Base-by-base conservation (phyloP, 2,329 filamentous ascomycete species). In the Bipolaris zeicola region DNA sequence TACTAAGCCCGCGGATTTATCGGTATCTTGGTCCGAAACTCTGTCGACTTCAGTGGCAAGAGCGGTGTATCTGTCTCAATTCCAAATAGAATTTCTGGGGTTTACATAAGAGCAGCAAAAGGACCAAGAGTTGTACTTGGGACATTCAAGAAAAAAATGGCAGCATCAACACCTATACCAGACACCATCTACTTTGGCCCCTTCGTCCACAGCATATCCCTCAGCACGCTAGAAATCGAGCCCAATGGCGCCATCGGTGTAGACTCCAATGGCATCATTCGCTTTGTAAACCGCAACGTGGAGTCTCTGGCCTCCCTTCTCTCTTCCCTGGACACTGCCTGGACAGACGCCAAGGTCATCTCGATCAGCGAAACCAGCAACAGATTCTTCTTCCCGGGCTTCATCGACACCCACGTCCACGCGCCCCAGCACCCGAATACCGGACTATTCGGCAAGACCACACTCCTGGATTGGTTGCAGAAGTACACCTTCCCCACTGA, bases 401-500 rank as follows among this genome's bases (percentile, higher is more conserved):
- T 94, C 70, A 87, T 95, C 58, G 94, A 99, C 76, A 96, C 95
- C 0, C 95, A 99, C 75, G 90, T 96, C 55, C 95, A 99, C 74
- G 95, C 95, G 7, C 86, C 93, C 0, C 95, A 99, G 79, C 97
- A 96, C 69, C 92, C 94, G 55, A 99, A 99, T 71, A 86, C 87
- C 1, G 95, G 95, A 57, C 89, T 99, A 62, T 98, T 98, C 73
- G 95, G 95, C 69, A 95, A 93, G 64, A 89, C 91, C 0, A 97
- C 94, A 0, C 87, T 99, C 31, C 85, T 99, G 13, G 89, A 95
- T 77, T 99, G 95, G 95, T 82, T 99, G 5, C 85, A 93, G 68
- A 95, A 83, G 14, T 98, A 99, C 80, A 99, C 95, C 0, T 99
- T 98, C 72, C 95, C 95, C 0, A 85, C 96, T 61, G 95, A 99